A percentile compares a stretch with the other conserved stretches of the same genome.
Evolutionary conservation across 139 green algal genomes (phyloP).

Genomic region (Tetraselmis chui): DNA sequence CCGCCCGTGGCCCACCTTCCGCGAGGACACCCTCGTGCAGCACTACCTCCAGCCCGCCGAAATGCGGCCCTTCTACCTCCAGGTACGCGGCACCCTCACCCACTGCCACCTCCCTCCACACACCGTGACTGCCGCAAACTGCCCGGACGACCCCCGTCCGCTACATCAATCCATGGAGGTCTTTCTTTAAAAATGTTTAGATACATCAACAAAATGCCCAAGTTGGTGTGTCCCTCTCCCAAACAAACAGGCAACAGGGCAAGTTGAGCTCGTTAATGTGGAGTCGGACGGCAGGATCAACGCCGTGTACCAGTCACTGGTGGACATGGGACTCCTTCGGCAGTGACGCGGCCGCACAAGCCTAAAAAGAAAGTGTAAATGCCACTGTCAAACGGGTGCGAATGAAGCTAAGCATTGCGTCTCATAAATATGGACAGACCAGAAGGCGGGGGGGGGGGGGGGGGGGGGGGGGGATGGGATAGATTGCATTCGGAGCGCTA

Average conservation of each 20-base stretch:
- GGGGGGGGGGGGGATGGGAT: too few relatives aligned
- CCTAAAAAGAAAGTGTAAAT: not conserved
- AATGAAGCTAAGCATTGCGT: not conserved
- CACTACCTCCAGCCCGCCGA: constrained; percentile 39
- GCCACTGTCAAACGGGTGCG: not conserved
- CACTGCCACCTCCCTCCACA: too few relatives aligned
- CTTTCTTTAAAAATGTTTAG: not conserved
- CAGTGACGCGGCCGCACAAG: constrained; percentile 14
- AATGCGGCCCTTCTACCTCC: constrained; percentile 32
- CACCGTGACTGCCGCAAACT: too few relatives aligned
- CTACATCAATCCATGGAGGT: not conserved
- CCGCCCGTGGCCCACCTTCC: constrained; percentile 44
- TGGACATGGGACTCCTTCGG: constrained; percentile 31
- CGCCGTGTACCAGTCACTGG: constrained; percentile 29
- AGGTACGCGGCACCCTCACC: constrained; percentile 17
- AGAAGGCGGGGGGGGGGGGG: too few relatives aligned
- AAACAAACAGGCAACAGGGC: not conserved
- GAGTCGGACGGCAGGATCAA: not conserved
- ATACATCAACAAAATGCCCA: not conserved
- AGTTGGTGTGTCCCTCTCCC: not conserved
- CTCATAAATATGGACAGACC: too few relatives aligned
- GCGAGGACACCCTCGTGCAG: constrained; percentile 37
- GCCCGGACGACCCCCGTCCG: too few relatives aligned
- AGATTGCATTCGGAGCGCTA: too few relatives aligned
- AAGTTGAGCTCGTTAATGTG: not conserved